Evolutionary conservation across 148 eudicot species (phyloP).

Genomic region (Dysphania ambrosioides): DNA sequence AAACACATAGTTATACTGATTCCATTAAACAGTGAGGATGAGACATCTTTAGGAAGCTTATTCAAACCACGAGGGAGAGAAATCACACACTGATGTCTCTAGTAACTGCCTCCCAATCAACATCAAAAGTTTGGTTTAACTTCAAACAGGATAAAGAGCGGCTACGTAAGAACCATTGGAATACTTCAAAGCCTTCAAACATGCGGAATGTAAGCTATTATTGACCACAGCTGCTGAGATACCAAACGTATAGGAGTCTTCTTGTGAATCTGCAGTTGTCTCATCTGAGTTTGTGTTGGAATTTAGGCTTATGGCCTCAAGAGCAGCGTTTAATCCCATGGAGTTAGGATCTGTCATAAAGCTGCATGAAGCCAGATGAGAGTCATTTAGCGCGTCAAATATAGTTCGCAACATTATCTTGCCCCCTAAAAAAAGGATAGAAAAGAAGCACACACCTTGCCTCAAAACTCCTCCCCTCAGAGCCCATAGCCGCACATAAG

Average conservation of each 20-base stretch:
- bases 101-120: conserved; percentile 3
- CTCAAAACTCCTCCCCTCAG: conserved; percentile 60
- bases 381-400: neutral
- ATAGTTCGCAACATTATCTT: neutral
- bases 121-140: neutral
- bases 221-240: conserved; percentile 44
- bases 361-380: conserved; percentile 42
- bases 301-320: conserved; percentile 35
- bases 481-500: conserved; percentile 52
- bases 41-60: neutral
- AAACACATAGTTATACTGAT: neutral
- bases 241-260: conserved; percentile 37
- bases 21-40: neutral
- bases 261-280: conserved; percentile 32
- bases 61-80: neutral
- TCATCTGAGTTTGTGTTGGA: conserved; percentile 27
- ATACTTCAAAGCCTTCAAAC: conserved; percentile 63
- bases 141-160: conserved; percentile 50
- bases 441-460: conserved; percentile 50
- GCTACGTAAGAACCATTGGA: conserved; percentile 53
- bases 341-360: conserved; percentile 61
- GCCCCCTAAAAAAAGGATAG: neutral
- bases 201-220: conserved; percentile 43
- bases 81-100: neutral
- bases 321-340: conserved; percentile 65